These are phyloP conservation scores for Apiotrichum siamense DNA, from an alignment of 1,284 basidiomycete species.

Conservation along the genomic window DNA sequence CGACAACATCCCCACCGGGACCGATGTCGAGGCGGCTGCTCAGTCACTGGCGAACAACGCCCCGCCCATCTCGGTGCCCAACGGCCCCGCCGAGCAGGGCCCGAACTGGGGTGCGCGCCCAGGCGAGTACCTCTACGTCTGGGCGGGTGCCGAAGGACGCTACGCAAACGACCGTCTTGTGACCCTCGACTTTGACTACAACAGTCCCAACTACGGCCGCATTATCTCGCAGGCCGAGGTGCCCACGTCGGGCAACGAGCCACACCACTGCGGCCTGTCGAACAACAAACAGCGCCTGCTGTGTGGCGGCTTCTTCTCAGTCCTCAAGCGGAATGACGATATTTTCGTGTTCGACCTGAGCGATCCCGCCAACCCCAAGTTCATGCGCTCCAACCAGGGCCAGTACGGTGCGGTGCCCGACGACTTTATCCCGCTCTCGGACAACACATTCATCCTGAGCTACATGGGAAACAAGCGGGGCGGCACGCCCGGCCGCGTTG, in stretches of 20 bases:
- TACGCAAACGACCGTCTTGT: conserved; percentile 8
- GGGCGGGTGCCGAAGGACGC: conserved; percentile 12
- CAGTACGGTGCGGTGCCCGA: conserved; percentile 10
- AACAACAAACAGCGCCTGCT: conserved; percentile 2
- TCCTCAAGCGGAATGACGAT: conserved; percentile 7
- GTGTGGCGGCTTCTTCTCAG: conserved; percentile 16
- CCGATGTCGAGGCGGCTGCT: neutral
- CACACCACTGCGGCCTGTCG: conserved; percentile 15
- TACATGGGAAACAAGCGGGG: conserved; percentile 11
- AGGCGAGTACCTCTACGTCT: conserved; percentile 16
- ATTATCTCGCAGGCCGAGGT: conserved; percentile 6
- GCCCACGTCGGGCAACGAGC: conserved; percentile 7
- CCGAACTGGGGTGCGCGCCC: neutral
- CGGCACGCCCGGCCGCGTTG: conserved; percentile 7
- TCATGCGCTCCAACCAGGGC: neutral
- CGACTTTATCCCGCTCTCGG: conserved; percentile 11
- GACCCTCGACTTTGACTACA: conserved; percentile 14
- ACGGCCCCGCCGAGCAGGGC: neutral
- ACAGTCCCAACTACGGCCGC: conserved; percentile 10
- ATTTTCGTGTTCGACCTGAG: conserved; percentile 14
- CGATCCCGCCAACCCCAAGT: conserved; percentile 1
- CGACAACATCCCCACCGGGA: neutral
- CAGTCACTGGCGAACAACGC: neutral
- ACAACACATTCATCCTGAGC: conserved; percentile 13
- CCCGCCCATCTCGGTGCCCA: neutral